A percentile compares a stretch with the other conserved stretches of the same genome.
phyloP scores from a whole-genome alignment of 352 stramenopile genomes.

The Pythium coloratum region DNA sequence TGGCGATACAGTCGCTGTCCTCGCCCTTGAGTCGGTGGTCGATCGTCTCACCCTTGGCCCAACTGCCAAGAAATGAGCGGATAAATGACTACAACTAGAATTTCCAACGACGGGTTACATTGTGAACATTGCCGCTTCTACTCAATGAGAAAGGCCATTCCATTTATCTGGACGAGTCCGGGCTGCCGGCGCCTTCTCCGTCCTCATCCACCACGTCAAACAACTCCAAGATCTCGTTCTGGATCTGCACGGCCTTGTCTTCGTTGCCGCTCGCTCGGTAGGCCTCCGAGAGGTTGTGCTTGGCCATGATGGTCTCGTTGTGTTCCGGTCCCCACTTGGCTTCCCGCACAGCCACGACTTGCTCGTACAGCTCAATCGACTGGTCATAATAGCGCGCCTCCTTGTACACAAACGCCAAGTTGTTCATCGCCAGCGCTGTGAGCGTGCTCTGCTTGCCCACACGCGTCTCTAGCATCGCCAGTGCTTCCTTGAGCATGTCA shows the following conservation, averaged over 20 bases:
- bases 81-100: not conserved
- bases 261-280: slow-evolving; percentile 78
- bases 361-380: slow-evolving; percentile 63
- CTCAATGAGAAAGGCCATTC: not conserved
- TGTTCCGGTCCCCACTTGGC: slow-evolving; percentile 60
- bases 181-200: not conserved
- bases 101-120: not conserved
- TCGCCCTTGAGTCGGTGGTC: slow-evolving; percentile 43
- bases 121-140: not conserved
- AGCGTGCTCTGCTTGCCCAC: slow-evolving; percentile 56
- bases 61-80: not conserved
- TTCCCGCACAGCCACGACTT: slow-evolving; percentile 65
- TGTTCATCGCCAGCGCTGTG: slow-evolving; percentile 83
- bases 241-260: slow-evolving; percentile 71
- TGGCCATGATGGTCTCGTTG: slow-evolving; percentile 82
- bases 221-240: slow-evolving; percentile 80
- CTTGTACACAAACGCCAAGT: slow-evolving; percentile 80
- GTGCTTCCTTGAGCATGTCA: slow-evolving; percentile 55
- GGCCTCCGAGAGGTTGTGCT: slow-evolving; percentile 79
- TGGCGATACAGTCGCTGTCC: slow-evolving; percentile 49
- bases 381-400: slow-evolving; percentile 69
- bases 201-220: slow-evolving; percentile 43
- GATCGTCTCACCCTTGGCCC: slow-evolving; percentile 4
- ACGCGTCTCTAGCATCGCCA: slow-evolving; percentile 59
- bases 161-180: not conserved